Percentiles rank a stretch among this genome's conserved stretches.
phyloP scores from a whole-genome alignment of 768 basidiomycete species.

The Candolleomyces eurysporus region DNA sequence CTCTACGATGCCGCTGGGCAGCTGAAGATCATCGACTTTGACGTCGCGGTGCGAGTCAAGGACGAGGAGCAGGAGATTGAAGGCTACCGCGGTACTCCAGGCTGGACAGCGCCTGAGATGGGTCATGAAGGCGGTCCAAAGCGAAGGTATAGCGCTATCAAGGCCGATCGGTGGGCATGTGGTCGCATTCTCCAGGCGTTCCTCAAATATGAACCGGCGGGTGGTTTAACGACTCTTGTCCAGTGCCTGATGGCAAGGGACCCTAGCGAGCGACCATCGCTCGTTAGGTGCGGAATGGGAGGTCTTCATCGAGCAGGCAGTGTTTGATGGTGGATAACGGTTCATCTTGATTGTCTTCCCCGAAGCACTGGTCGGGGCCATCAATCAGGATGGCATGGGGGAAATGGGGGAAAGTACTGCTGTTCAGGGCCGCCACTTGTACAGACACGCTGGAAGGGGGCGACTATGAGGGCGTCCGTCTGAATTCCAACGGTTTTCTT shows the following conservation, averaged over 20 bases:
- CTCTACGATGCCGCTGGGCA: background rate
- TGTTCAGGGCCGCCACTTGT: background rate
- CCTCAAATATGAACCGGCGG: too few relatives aligned
- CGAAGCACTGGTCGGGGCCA: constrained; percentile 4
- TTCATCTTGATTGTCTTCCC: background rate
- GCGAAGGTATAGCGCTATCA: too few relatives aligned
- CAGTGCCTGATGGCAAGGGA: too few relatives aligned
- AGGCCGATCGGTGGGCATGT: too few relatives aligned
- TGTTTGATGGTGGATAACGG: background rate
- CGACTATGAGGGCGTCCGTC: background rate
- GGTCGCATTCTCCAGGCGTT: too few relatives aligned
- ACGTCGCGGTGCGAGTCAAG: too few relatives aligned
- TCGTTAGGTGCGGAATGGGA: background rate
- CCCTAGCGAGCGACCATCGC: too few relatives aligned
- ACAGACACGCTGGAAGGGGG: background rate
- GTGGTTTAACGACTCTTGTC: too few relatives aligned
- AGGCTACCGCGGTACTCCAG: too few relatives aligned
- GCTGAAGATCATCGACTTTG: background rate
- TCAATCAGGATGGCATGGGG: constrained; percentile 2
- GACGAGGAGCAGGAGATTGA: too few relatives aligned
- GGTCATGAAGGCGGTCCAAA: too few relatives aligned
- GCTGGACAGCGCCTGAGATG: too few relatives aligned
- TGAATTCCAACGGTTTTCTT: background rate
- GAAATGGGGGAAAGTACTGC: background rate
- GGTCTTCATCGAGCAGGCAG: background rate